These are phyloP conservation scores for Alternaria sp. DNA, from an alignment of 2,329 filamentous ascomycete genomes.

Conservation along the genomic window DNA sequence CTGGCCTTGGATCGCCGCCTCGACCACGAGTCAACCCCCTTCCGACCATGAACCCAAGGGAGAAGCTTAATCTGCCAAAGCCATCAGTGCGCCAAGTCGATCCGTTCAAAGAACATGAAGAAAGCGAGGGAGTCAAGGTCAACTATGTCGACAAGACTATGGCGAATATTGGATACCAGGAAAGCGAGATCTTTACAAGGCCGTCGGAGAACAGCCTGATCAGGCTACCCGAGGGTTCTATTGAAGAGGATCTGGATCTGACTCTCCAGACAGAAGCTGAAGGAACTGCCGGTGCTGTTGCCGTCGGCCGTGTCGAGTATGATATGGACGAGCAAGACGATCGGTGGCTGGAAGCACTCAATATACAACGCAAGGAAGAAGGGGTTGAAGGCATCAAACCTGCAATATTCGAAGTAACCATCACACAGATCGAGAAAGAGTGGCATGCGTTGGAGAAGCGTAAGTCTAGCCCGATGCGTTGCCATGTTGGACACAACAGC, in stretches of 20 bases:
- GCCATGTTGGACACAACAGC: neutral
- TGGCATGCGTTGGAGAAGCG: conserved; percentile 96
- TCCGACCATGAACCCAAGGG: conserved; percentile 80
- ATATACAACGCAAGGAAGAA: conserved; percentile 75
- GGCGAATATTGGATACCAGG: conserved; percentile 95
- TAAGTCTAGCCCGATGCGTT: conserved; percentile 28
- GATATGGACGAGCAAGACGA: conserved; percentile 99
- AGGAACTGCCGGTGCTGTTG: conserved; percentile 57
- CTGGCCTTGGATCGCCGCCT: conserved; percentile 66
- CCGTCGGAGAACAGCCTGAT: conserved; percentile 73
- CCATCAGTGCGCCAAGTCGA: conserved; percentile 80
- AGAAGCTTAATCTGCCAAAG: conserved; percentile 78
- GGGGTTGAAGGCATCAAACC: conserved; percentile 85
- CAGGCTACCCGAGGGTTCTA: conserved; percentile 67
- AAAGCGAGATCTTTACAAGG: conserved; percentile 86
- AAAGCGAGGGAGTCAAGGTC: conserved; percentile 82
- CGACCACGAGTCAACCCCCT: conserved; percentile 76
- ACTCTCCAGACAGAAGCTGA: conserved; percentile 68
- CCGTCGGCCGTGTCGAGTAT: conserved; percentile 87
- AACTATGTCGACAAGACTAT: conserved; percentile 96
- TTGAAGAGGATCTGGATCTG: conserved; percentile 70
- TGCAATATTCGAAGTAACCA: conserved; percentile 95
- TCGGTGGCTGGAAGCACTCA: conserved; percentile 90
- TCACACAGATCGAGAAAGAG: conserved; percentile 99
- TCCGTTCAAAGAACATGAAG: conserved; percentile 81